These are phyloP conservation scores for Trifolium fragiferum DNA, from an alignment of 306 rosid species.

Conservation along the genomic window DNA sequence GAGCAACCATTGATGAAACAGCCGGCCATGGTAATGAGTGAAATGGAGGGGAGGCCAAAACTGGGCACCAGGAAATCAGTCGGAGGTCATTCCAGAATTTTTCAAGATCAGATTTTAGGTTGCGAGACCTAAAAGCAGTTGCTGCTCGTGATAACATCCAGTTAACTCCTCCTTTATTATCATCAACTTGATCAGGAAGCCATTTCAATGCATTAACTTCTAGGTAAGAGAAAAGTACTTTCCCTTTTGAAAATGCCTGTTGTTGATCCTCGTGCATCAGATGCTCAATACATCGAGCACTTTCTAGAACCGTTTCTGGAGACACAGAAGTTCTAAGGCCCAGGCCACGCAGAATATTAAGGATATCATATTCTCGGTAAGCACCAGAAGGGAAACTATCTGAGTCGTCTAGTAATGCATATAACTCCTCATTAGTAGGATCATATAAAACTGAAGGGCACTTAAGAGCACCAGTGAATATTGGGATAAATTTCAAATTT, in stretches of 20 bases:
- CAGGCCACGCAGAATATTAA: constrained; percentile 80
- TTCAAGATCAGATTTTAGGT: constrained; percentile 74
- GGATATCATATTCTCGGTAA: constrained; percentile 68
- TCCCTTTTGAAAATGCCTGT: constrained; percentile 77
- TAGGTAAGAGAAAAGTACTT: constrained; percentile 83
- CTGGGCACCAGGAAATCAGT: constrained; percentile 94
- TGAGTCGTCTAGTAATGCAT: constrained; percentile 76
- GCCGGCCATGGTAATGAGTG: constrained; percentile 88
- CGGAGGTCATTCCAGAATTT: constrained; percentile 89
- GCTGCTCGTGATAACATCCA: constrained; percentile 81
- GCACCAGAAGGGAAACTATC: constrained; percentile 81
- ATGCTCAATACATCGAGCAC: constrained; percentile 80
- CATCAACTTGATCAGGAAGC: constrained; percentile 71
- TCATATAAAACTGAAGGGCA: constrained; percentile 82
- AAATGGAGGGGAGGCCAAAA: constrained; percentile 76
- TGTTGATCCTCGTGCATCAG: constrained; percentile 79
- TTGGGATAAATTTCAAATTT: constrained; percentile 77
- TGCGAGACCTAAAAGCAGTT: constrained; percentile 65
- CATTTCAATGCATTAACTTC: constrained; percentile 95
- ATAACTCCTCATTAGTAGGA: constrained; percentile 85
- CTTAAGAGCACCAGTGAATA: constrained; percentile 64
- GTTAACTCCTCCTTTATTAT: constrained; percentile 71
- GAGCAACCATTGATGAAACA: constrained; percentile 88
- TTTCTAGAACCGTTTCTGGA: constrained; percentile 72
- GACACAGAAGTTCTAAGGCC: constrained; percentile 91